Conservation (phyloP, 2,329 filamentous ascomycete species). For the Septoria linicola region DNA sequence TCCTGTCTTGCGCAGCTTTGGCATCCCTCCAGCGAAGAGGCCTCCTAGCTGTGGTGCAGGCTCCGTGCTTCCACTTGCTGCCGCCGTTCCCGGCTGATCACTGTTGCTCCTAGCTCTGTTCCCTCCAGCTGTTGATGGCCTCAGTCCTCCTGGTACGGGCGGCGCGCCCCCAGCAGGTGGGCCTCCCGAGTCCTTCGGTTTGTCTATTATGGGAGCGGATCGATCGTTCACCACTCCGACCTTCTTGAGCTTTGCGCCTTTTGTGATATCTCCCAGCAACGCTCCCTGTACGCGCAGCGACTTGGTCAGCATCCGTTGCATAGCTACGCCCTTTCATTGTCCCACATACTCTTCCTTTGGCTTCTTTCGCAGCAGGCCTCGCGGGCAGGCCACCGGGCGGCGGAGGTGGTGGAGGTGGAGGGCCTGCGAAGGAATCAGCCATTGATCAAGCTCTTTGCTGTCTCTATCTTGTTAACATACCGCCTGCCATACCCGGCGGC, state of each 20-base stretch:
- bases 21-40: constrained; percentile 90
- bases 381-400: constrained; percentile 50
- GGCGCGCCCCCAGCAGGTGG: constrained; percentile 72
- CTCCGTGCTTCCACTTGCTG: constrained; percentile 51
- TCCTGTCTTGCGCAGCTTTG: constrained; percentile 78
- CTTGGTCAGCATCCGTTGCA: constrained; percentile 9
- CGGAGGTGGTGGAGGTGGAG: constrained; percentile 50
- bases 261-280: constrained; percentile 81
- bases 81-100: constrained; percentile 52
- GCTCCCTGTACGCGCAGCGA: constrained; percentile 62
- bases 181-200: constrained; percentile 52
- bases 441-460: not conserved
- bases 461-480: constrained; percentile 38
- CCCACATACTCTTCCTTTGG: constrained; percentile 61
- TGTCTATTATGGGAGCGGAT: constrained; percentile 72
- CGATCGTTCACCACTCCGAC: constrained; percentile 82
- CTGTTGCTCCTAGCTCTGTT: constrained; percentile 81
- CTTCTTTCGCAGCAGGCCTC: constrained; percentile 56
- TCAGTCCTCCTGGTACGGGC: constrained; percentile 73
- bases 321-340: not conserved
- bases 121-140: constrained; percentile 60
- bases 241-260: constrained; percentile 78
- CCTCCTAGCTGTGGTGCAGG: constrained; percentile 79
- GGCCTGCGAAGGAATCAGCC: constrained; percentile 20
- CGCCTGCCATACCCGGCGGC: constrained; percentile 56